Evolutionary conservation across 2,329 filamentous ascomycete species (phyloP).

Genomic region (Aspergillus ustus): DNA sequence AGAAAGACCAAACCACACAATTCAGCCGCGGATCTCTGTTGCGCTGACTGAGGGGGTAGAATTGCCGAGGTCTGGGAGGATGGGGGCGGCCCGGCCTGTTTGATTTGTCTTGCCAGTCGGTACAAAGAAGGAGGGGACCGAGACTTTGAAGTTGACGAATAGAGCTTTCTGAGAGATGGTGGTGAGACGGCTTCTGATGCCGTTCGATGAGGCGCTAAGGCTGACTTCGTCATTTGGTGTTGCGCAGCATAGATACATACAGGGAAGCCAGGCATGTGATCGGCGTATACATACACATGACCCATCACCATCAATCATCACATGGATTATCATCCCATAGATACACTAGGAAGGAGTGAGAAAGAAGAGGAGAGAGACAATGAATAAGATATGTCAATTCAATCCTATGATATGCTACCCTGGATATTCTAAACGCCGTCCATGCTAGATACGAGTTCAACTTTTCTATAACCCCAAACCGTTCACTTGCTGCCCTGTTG

Average conservation of each 20-base stretch:
- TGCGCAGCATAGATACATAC: background rate
- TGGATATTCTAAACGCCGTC: conserved; percentile 17
- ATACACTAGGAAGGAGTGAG: background rate
- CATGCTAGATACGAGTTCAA: conserved; percentile 6
- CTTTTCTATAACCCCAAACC: conserved; percentile 7
- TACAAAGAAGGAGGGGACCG: background rate
- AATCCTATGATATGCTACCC: conserved; percentile 12
- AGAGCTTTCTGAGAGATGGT: background rate
- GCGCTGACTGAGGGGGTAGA: conserved; percentile 29
- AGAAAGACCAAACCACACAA: conserved; percentile 1
- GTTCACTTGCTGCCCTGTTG: conserved; percentile 17
- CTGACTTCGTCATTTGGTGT: conserved; percentile 1
- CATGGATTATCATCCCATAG: background rate
- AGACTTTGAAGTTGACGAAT: background rate
- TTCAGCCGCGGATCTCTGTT: conserved; percentile 32
- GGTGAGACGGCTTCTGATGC: background rate
- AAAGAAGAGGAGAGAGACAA: background rate
- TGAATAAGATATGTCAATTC: background rate
- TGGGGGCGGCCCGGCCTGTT: conserved; percentile 12
- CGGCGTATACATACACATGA: background rate
- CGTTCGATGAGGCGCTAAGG: background rate
- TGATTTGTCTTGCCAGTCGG: conserved; percentile 7
- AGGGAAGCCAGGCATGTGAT: conserved; percentile 14
- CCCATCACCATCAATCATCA: background rate
- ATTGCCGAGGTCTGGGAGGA: conserved; percentile 37